phyloP scores from a whole-genome alignment of 2,329 filamentous ascomycete species.

The Ophidiomyces ophidiicola region DNA sequence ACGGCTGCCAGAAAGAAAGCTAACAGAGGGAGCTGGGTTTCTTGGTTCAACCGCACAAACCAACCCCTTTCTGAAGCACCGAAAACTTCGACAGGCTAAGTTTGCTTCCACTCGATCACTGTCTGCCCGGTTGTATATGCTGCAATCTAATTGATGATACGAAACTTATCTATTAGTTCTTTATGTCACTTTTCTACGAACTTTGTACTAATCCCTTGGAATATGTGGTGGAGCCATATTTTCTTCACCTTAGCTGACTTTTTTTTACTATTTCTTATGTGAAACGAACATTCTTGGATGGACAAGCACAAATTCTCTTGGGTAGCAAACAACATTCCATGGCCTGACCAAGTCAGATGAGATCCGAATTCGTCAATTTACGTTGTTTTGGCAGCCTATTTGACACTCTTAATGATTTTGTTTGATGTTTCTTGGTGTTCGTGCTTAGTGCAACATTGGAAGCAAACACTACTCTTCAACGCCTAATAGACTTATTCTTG shows the following conservation, averaged over 20 bases:
- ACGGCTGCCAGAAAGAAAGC: slow-evolving; percentile 34
- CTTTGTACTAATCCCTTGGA: slow-evolving; percentile 10
- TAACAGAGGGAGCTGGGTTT: slow-evolving; percentile 37
- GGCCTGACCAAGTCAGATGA: too few relatives aligned
- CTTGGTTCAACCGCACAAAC: slow-evolving; percentile 34
- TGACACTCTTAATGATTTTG: too few relatives aligned
- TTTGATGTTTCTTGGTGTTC: slow-evolving; percentile 8
- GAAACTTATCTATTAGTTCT: slow-evolving; percentile 3
- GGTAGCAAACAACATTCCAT: too few relatives aligned
- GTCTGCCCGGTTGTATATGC: neutral
- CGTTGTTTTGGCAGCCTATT: too few relatives aligned
- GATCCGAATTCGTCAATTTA: too few relatives aligned
- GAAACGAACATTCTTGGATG: too few relatives aligned
- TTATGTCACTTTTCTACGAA: slow-evolving; percentile 8
- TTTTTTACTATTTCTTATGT: slow-evolving; percentile 2
- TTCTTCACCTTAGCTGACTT: neutral
- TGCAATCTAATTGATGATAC: slow-evolving; percentile 3
- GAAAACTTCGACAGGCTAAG: slow-evolving; percentile 3
- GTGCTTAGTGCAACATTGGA: slow-evolving; percentile 2
- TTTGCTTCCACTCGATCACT: neutral
- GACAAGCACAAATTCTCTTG: too few relatives aligned
- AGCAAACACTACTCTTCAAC: slow-evolving; percentile 2
- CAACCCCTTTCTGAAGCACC: slow-evolving; percentile 3
- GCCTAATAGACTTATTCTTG: neutral
- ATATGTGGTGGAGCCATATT: slow-evolving; percentile 3